Conservation (phyloP, 1,139 yeast species). For the Yamadazyma conglobata region DNA sequence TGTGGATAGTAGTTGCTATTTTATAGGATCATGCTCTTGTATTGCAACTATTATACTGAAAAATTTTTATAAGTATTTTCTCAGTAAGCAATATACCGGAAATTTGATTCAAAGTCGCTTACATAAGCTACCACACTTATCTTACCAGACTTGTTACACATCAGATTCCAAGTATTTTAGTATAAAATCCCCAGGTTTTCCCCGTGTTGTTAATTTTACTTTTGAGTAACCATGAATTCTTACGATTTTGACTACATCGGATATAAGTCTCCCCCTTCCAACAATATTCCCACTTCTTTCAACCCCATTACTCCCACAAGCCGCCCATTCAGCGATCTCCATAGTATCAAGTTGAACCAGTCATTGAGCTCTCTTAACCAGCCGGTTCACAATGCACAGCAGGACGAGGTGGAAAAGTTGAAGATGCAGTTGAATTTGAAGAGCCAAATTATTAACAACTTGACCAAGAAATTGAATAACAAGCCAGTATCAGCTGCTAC, state of each 20-base stretch:
- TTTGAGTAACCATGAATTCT: slow-evolving; percentile 1
- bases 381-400: not conserved
- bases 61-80: too few species aligned
- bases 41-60: too few species aligned
- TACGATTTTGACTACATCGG: slow-evolving; percentile 4
- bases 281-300: too few species aligned
- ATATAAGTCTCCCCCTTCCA: slow-evolving; percentile 1
- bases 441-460: slow-evolving; percentile 33
- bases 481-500: slow-evolving; percentile 4
- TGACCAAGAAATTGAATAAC: slow-evolving; percentile 15
- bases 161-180: too few species aligned
- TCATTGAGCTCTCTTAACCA: not conserved
- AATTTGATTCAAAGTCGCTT: too few species aligned
- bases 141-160: too few species aligned
- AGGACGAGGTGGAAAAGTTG: slow-evolving; percentile 24
- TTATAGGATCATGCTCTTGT: too few species aligned
- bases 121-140: too few species aligned
- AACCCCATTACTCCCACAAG: slow-evolving; percentile 1
- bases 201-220: not conserved
- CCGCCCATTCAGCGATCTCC: slow-evolving; percentile 4
- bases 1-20: too few species aligned
- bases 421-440: slow-evolving; percentile 33
- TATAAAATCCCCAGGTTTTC: not conserved
- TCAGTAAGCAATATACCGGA: too few species aligned
- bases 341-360: slow-evolving; percentile 5